phyloP scores from a whole-genome alignment of 169 alveolate species.

The Amoebophrya sp. region DNA sequence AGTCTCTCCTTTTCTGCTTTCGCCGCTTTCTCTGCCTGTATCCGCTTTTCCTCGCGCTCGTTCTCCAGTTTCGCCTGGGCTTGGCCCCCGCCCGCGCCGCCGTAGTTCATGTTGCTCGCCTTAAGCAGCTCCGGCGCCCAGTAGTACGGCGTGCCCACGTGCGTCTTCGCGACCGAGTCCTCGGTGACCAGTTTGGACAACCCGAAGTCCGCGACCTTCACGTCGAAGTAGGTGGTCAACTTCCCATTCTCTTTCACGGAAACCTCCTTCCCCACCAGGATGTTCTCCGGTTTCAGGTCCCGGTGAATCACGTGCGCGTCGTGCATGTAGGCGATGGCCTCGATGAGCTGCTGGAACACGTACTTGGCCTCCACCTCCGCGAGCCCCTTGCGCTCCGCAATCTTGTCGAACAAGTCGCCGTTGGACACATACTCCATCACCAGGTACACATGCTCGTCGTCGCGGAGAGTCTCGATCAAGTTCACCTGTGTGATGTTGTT shows the following conservation, averaged over 20 bases:
- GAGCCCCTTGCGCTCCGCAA: constrained; percentile 34
- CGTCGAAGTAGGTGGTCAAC: constrained; percentile 16
- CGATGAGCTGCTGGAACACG: constrained; percentile 26
- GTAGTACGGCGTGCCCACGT: constrained; percentile 40
- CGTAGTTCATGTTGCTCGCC: too few species aligned
- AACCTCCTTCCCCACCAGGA: background rate
- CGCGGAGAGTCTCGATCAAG: constrained; percentile 20
- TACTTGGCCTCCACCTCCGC: constrained; percentile 31
- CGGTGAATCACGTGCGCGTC: constrained; percentile 31
- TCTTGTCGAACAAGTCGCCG: constrained; percentile 54
- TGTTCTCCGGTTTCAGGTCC: constrained; percentile 33
- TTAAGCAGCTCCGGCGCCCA: constrained; percentile 41
- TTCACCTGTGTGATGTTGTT: constrained; percentile 21
- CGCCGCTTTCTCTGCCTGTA: too few species aligned
- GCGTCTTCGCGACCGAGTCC: constrained; percentile 33
- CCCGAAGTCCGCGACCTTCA: constrained; percentile 40
- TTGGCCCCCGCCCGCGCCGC: too few species aligned
- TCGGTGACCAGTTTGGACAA: constrained; percentile 30
- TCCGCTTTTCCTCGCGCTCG: too few species aligned
- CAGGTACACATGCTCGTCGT: constrained; percentile 35
- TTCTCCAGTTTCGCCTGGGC: background rate
- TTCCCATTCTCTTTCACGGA: background rate
- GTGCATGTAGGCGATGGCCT: constrained; percentile 34
- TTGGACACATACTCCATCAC: constrained; percentile 48
- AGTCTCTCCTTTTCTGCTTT: too few species aligned